phyloP scores from a whole-genome alignment of 208 protist species.

The Crithidia thermophila region DNA sequence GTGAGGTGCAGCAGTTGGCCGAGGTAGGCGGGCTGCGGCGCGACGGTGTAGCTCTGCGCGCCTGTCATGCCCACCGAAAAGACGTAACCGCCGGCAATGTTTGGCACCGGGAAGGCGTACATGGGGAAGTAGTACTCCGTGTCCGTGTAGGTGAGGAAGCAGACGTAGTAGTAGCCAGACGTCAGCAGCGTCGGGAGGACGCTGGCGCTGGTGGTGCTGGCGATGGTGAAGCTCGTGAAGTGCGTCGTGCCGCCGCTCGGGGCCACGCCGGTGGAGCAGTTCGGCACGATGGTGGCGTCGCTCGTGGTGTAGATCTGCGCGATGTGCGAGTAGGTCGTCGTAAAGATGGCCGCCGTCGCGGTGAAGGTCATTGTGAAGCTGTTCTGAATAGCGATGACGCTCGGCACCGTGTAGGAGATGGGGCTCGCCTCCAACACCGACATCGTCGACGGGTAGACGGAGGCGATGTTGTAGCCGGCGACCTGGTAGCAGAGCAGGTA shows the following conservation, averaged over 20 bases:
- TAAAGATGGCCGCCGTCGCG: conserved; percentile 74
- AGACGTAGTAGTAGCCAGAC: conserved; percentile 82
- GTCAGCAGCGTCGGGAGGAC: conserved; percentile 54
- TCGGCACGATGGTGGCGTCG: conserved; percentile 28
- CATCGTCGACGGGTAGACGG: conserved; percentile 61
- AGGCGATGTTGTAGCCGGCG: conserved; percentile 47
- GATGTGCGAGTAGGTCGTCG: conserved; percentile 34
- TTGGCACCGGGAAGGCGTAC: conserved; percentile 65
- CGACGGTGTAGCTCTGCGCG: conserved; percentile 74
- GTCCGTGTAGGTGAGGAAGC: conserved; percentile 79
- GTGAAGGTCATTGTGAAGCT: conserved; percentile 71
- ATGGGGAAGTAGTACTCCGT: conserved; percentile 18
- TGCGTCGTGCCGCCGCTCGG: conserved; percentile 48
- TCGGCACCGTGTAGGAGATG: conserved; percentile 73
- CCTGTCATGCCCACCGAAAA: conserved; percentile 86
- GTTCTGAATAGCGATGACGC: conserved; percentile 38
- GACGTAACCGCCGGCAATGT: conserved; percentile 64
- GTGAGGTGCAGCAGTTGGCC: conserved; percentile 67
- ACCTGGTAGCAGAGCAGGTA: conserved; percentile 86
- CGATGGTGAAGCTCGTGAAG: conserved; percentile 76
- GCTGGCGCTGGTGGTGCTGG: conserved; percentile 45
- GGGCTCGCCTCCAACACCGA: conserved; percentile 65
- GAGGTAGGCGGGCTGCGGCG: conserved; percentile 63
- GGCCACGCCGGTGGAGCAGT: conserved; percentile 39
- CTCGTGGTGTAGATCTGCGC: conserved; percentile 51